Conservation (phyloP, 2,329 filamentous ascomycete species). For the Sarocladiaceae sp. region DNA sequence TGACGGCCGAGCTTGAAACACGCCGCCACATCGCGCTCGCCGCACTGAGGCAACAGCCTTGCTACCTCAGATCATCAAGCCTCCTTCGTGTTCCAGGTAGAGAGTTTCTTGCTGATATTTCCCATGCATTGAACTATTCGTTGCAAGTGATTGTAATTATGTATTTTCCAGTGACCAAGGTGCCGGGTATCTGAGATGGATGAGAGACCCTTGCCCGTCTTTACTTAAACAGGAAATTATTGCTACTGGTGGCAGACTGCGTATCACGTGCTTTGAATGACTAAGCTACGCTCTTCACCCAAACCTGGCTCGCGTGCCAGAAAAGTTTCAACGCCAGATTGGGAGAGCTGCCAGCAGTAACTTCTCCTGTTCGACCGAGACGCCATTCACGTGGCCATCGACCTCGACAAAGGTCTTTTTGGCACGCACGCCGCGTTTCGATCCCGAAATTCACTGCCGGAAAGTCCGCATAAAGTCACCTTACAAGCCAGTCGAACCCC, state of each 20-base stretch:
- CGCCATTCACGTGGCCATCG: constrained; percentile 6
- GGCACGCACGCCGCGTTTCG: not conserved
- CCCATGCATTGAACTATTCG: too few relatives aligned
- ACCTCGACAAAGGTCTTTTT: not conserved
- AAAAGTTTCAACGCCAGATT: constrained; percentile 8
- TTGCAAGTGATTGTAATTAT: too few relatives aligned
- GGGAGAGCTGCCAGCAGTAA: constrained; percentile 7
- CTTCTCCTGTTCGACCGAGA: constrained; percentile 7
- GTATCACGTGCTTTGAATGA: too few relatives aligned
- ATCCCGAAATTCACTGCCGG: not conserved
- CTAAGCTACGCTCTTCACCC: not conserved
- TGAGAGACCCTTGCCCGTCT: too few relatives aligned
- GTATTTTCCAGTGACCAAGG: too few relatives aligned
- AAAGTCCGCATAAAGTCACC: not conserved
- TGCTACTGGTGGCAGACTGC: too few relatives aligned
- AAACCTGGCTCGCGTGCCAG: not conserved
- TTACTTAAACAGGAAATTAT: too few relatives aligned
- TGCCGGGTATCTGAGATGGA: too few relatives aligned
- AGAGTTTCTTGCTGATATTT: not conserved
- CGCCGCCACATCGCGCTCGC: not conserved
- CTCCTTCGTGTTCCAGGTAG: not conserved
- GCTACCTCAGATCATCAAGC: not conserved
- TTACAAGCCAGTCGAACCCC: not conserved
- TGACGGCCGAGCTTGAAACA: constrained; percentile 7
- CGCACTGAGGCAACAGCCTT: constrained; percentile 2